A percentile compares a stretch with the other conserved stretches of the same genome.
These are phyloP conservation scores for Diaporthe batatas DNA, from an alignment of 2,329 filamentous ascomycete genomes.

Conservation along the genomic window DNA sequence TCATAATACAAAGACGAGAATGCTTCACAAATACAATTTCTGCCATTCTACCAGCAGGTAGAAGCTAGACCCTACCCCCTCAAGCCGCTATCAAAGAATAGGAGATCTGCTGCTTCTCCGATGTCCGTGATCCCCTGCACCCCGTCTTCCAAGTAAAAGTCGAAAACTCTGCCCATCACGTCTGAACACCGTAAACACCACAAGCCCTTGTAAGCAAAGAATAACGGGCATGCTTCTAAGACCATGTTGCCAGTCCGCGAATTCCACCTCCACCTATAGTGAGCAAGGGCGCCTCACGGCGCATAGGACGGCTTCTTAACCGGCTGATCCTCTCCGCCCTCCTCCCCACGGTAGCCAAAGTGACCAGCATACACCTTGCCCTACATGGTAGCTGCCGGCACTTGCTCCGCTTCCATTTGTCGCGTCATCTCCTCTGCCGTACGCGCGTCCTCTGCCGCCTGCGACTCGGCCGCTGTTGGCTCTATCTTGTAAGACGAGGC, in stretches of 20 bases:
- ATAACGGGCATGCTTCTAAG: constrained; percentile 25
- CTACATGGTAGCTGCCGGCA: constrained; percentile 53
- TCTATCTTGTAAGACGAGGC: constrained; percentile 45
- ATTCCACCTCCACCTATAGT: no score
- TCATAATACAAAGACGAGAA: background rate
- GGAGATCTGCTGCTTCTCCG: constrained; percentile 1
- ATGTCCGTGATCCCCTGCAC: background rate
- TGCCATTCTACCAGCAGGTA: constrained; percentile 19
- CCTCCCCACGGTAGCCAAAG: background rate
- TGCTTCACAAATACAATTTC: constrained; percentile 15
- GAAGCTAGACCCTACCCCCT: background rate
- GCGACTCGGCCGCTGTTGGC: constrained; percentile 52
- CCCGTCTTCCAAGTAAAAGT: background rate
- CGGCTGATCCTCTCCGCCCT: background rate
- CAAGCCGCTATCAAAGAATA: constrained; percentile 2
- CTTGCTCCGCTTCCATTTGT: constrained; percentile 61
- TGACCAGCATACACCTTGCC: constrained; percentile 10
- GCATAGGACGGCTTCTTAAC: background rate
- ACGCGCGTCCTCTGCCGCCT: constrained; percentile 56
- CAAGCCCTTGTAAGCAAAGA: constrained; percentile 16
- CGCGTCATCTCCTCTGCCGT: constrained; percentile 68
- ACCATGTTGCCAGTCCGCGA: background rate
- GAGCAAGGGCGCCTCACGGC: background rate
- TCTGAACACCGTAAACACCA: constrained; percentile 32
- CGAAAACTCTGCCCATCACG: background rate